These are phyloP conservation scores for Solanum ossicruentum DNA, from an alignment of 257 asterid genomes.

Conservation along the genomic window DNA sequence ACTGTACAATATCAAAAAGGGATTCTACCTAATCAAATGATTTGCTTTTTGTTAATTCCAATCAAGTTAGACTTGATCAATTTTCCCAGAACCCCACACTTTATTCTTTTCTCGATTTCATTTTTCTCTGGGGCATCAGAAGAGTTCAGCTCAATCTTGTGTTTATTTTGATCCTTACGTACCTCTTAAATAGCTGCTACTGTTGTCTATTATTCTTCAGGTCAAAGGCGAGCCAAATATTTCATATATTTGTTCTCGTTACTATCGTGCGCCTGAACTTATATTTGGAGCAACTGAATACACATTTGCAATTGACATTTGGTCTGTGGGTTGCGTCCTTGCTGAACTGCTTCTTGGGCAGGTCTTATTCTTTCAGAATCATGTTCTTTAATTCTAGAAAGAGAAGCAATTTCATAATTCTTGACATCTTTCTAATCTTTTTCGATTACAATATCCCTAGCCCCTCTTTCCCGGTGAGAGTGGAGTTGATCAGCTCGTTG, in stretches of 20 bases:
- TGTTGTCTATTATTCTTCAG: neutral
- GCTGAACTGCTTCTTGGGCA: slow-evolving; percentile 23
- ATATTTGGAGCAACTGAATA: slow-evolving; percentile 26
- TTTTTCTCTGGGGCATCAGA: neutral
- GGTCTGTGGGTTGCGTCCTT: slow-evolving; percentile 28
- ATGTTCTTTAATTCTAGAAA: neutral
- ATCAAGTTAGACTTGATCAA: neutral
- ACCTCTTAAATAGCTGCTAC: neutral
- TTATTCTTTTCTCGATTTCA: neutral
- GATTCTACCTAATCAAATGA: neutral
- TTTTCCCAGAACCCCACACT: neutral
- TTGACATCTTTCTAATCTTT: neutral
- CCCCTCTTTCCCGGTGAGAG: slow-evolving; percentile 20
- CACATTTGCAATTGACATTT: slow-evolving; percentile 17
- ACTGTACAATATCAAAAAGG: neutral
- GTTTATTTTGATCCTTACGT: neutral
- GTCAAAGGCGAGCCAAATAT: slow-evolving; percentile 22
- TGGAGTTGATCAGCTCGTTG: slow-evolving; percentile 20
- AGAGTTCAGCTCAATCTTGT: neutral
- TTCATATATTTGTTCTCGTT: slow-evolving; percentile 21
- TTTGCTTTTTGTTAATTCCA: neutral
- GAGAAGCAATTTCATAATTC: neutral
- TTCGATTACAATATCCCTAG: neutral
- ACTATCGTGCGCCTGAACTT: slow-evolving; percentile 22
- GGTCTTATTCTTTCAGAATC: slow-evolving; percentile 1